Conservation (phyloP, 176 grass and related monocot species). For the Zoysia japonica region DNA sequence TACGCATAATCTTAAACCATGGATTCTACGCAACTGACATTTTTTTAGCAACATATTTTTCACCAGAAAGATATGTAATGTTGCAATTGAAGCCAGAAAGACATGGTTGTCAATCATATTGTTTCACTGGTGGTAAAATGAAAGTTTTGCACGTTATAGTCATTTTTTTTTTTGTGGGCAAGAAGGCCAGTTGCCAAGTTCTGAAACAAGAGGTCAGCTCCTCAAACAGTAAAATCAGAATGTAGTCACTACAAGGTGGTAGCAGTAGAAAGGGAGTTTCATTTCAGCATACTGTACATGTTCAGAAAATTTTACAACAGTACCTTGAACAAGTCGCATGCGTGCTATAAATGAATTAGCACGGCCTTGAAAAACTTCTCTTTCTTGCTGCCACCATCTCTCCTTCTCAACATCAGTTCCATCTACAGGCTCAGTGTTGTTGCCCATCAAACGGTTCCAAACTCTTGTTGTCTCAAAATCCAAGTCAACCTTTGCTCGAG, state of each 20-base stretch:
- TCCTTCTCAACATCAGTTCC: conserved; percentile 55
- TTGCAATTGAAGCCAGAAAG: neutral
- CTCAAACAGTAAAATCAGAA: too few relatives aligned
- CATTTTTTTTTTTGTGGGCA: neutral
- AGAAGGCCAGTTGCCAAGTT: neutral
- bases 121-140: neutral
- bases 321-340: conserved; percentile 87
- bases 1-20: conserved; percentile 7
- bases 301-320: neutral
- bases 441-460: conserved; percentile 77
- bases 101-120: conserved; percentile 7
- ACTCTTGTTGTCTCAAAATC: conserved; percentile 75
- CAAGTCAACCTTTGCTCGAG: conserved; percentile 70
- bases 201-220: too few relatives aligned
- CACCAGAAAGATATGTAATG: too few relatives aligned
- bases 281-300: conserved; percentile 14
- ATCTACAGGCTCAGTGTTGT: conserved; percentile 44
- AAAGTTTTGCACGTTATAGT: neutral
- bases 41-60: neutral
- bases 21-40: neutral
- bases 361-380: conserved; percentile 62
- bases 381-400: conserved; percentile 72
- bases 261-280: conserved; percentile 11
- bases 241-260: neutral
- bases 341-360: conserved; percentile 66